A percentile compares a stretch with the other conserved stretches of the same genome.
Conservation (phyloP, 192 early-diverging fungal genomes). For the Rhizophlyctis rosea region DNA sequence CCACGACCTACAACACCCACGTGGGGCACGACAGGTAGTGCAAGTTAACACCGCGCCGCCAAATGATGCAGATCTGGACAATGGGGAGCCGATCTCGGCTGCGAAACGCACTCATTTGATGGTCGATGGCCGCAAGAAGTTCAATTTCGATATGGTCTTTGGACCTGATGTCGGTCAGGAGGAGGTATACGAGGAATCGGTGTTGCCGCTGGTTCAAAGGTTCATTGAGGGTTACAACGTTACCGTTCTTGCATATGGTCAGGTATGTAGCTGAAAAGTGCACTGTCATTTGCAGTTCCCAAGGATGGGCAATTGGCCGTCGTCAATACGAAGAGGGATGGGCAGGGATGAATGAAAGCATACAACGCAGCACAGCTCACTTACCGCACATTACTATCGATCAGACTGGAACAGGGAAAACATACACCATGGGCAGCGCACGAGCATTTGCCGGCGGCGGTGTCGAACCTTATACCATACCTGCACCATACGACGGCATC, state of each 20-base stretch:
- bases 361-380: neutral
- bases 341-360: neutral
- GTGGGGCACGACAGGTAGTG: neutral
- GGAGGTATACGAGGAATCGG: slow-evolving; percentile 73
- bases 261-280: slow-evolving; percentile 32
- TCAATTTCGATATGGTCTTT: slow-evolving; percentile 62
- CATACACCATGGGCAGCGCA: slow-evolving; percentile 57
- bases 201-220: slow-evolving; percentile 46
- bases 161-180: slow-evolving; percentile 72
- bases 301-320: neutral
- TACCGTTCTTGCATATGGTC: slow-evolving; percentile 53
- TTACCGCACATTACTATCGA: slow-evolving; percentile 2
- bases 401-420: slow-evolving; percentile 57
- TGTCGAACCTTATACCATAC: slow-evolving; percentile 9
- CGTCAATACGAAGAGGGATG: neutral
- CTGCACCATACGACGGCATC: slow-evolving; percentile 29
- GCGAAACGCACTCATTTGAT: neutral
- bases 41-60: neutral
- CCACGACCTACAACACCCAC: neutral
- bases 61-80: neutral
- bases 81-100: too few relatives aligned
- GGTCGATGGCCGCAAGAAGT: slow-evolving; percentile 19
- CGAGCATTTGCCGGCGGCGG: slow-evolving; percentile 30
- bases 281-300: slow-evolving; percentile 13
- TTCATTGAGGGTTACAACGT: slow-evolving; percentile 60